A percentile compares a stretch with the other conserved stretches of the same genome.
Conservation (phyloP, 768 basidiomycete species). For the Termitomyces sp. region DNA sequence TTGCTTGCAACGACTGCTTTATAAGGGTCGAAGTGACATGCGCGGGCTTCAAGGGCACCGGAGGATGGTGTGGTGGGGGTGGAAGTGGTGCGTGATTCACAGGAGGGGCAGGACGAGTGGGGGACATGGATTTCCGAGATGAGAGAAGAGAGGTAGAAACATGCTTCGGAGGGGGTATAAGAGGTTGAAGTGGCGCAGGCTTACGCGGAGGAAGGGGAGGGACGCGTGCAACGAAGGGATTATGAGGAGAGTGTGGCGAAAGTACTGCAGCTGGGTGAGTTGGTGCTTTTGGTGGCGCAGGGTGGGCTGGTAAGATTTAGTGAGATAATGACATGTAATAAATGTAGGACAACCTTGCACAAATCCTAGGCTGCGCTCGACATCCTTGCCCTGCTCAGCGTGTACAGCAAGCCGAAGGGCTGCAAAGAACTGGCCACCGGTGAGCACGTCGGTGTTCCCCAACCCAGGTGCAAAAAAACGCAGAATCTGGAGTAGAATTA, state of each 20-base stretch:
- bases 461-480: conserved; percentile 59
- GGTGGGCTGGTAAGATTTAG: conserved; percentile 14
- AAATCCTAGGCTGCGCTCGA: conserved; percentile 69
- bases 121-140: conserved; percentile 17
- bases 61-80: conserved; percentile 14
- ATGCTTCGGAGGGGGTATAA: conserved; percentile 36
- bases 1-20: conserved; percentile 70
- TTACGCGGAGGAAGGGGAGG: conserved; percentile 57
- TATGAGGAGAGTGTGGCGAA: conserved; percentile 26
- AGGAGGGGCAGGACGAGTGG: conserved; percentile 12
- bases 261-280: not conserved
- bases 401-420: conserved; percentile 65
- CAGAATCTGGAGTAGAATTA: conserved; percentile 47
- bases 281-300: conserved; percentile 10
- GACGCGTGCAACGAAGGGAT: conserved; percentile 35
- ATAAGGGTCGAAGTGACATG: conserved; percentile 67
- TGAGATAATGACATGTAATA: not conserved
- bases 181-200: conserved; percentile 19
- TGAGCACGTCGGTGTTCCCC: conserved; percentile 47
- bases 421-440: conserved; percentile 76
- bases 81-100: not conserved
- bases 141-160: conserved; percentile 16
- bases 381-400: conserved; percentile 52
- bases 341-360: conserved; percentile 56
- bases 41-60: conserved; percentile 34